Percentiles rank a stretch among this genome's conserved stretches.
Conservation (phyloP, 495 filamentous ascomycete species). For the Xylaria acuta region DNA sequence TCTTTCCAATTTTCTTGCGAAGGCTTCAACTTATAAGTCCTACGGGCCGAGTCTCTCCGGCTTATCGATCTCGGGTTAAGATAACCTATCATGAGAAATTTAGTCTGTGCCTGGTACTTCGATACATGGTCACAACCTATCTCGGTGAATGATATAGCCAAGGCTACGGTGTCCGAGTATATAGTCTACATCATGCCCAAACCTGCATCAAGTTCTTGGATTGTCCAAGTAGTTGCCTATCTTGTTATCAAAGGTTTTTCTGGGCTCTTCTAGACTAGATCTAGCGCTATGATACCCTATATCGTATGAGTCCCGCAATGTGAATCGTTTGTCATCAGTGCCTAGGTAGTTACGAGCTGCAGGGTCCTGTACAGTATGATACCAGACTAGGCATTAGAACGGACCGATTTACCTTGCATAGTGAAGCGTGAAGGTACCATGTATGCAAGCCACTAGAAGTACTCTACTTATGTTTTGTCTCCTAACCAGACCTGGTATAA, state of each 20-base stretch:
- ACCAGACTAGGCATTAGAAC: background rate
- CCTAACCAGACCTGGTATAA: too few relatives aligned
- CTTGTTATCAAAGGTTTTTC: too few relatives aligned
- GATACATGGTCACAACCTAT: background rate
- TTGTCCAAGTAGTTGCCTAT: background rate
- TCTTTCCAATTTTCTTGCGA: background rate
- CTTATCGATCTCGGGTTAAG: background rate
- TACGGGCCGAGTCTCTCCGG: background rate
- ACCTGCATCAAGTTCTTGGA: background rate
- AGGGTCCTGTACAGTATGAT: background rate
- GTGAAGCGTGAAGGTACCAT: background rate
- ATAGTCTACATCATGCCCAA: background rate
- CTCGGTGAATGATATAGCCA: background rate
- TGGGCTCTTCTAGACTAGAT: background rate
- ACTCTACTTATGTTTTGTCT: background rate
- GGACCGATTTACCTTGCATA: background rate
- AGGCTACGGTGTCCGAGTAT: conserved; percentile 9
- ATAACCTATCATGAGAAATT: background rate
- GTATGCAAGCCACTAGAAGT: background rate
- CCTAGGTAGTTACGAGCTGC: background rate
- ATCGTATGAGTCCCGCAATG: background rate
- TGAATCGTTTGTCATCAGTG: background rate
- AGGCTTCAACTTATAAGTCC: background rate
- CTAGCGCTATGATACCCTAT: background rate
- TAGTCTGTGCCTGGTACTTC: background rate